A percentile compares a stretch with the other conserved stretches of the same genome.
phyloP scores from a whole-genome alignment of 148 eudicot species.

The Rhododendron ferrugineum region DNA sequence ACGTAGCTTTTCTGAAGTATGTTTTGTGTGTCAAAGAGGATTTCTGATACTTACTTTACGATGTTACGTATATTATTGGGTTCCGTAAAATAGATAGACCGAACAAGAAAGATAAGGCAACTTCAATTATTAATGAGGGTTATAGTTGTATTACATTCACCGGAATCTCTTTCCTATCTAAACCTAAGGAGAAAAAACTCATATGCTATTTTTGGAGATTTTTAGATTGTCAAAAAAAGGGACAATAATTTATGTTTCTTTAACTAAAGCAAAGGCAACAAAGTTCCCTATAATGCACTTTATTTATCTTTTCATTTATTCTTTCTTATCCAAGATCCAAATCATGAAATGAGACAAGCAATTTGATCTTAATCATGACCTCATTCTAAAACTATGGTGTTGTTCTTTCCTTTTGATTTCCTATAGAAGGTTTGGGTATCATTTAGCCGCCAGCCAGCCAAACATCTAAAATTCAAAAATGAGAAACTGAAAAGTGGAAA shows the following conservation, averaged over 20 bases:
- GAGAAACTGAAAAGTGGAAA: no score
- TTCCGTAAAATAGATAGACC: not conserved
- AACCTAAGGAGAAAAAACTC: no score
- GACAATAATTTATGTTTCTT: not conserved
- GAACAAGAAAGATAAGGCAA: not conserved
- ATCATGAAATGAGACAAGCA: not conserved
- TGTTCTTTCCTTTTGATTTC: not conserved
- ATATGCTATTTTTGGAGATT: not conserved
- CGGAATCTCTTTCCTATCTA: not conserved
- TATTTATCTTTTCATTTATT: not conserved
- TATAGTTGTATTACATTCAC: not conserved
- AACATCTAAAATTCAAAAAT: no score
- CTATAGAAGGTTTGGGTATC: no score
- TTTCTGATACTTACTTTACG: not conserved
- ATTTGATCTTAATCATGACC: not conserved
- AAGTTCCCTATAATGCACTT: not conserved
- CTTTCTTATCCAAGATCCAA: not conserved
- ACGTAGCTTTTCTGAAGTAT: no score
- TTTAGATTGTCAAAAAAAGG: not conserved
- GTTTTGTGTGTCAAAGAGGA: not conserved
- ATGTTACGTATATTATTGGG: not conserved
- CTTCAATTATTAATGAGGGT: not conserved
- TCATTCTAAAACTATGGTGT: not conserved
- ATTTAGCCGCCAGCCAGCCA: no score
- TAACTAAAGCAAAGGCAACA: not conserved